These are phyloP conservation scores for Penicillium argentinense DNA, from an alignment of 495 filamentous ascomycete genomes.

Conservation along the genomic window DNA sequence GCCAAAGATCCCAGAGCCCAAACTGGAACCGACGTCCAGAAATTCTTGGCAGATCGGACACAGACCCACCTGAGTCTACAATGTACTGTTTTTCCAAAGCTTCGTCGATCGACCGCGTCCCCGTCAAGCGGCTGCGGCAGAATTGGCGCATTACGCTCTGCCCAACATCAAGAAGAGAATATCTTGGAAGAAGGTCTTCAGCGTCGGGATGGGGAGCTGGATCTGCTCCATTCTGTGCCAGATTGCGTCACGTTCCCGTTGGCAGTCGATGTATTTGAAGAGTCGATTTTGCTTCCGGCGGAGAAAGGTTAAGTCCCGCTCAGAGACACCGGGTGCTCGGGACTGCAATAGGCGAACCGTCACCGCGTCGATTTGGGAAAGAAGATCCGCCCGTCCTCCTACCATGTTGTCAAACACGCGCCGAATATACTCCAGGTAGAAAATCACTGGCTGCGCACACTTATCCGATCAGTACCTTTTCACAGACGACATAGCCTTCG, in stretches of 20 bases:
- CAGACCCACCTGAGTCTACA: not conserved
- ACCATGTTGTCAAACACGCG: slow-evolving; percentile 1
- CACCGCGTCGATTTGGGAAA: slow-evolving; percentile 1
- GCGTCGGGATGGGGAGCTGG: slow-evolving; percentile 4
- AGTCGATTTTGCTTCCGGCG: not conserved
- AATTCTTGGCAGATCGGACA: not conserved
- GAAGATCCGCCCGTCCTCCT: not conserved
- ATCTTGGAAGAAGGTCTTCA: slow-evolving; percentile 13
- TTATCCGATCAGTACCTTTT: too few relatives aligned
- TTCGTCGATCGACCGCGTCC: slow-evolving; percentile 3
- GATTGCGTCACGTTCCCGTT: not conserved
- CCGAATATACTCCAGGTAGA: slow-evolving; percentile 7
- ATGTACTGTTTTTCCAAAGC: not conserved
- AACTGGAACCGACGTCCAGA: not conserved
- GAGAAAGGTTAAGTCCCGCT: not conserved
- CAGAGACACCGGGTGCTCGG: slow-evolving; percentile 4
- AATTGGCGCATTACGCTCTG: slow-evolving; percentile 5
- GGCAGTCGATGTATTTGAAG: slow-evolving; percentile 2
- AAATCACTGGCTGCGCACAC: slow-evolving; percentile 10
- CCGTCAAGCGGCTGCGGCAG: not conserved
- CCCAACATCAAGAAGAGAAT: slow-evolving; percentile 7
- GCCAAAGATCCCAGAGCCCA: slow-evolving; percentile 9
- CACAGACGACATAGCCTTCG: too few relatives aligned
- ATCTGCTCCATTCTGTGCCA: slow-evolving; percentile 6
- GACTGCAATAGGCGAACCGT: slow-evolving; percentile 5